A percentile compares a stretch with the other conserved stretches of the same genome.
Conservation (phyloP, 2,329 filamentous ascomycete species). For the Arthrobotrys entomopaga region DNA sequence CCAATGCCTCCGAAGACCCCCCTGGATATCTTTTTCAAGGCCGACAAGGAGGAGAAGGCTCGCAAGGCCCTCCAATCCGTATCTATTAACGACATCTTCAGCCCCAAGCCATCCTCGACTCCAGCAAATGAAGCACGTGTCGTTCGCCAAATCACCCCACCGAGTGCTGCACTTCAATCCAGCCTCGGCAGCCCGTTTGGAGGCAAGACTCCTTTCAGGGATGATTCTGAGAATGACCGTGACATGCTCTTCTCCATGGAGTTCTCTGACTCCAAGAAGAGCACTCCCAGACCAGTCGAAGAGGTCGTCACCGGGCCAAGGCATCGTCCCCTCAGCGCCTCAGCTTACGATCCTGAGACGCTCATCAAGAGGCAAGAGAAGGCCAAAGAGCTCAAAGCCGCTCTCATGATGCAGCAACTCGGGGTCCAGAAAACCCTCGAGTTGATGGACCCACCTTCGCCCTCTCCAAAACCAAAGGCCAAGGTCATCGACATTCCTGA, state of each 20-base stretch:
- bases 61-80: conserved; percentile 60
- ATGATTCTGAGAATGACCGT: conserved; percentile 39
- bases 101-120: conserved; percentile 55
- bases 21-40: conserved; percentile 88
- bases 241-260: conserved; percentile 50
- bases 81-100: conserved; percentile 51
- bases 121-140: conserved; percentile 47
- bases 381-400: conserved; percentile 46
- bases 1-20: conserved; percentile 64
- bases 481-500: conserved; percentile 10
- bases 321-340: conserved; percentile 43
- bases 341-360: conserved; percentile 46
- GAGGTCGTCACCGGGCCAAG: conserved; percentile 45
- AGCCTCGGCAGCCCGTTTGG: conserved; percentile 47
- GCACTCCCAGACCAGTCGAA: conserved; percentile 28
- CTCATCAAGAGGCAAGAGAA: conserved; percentile 50
- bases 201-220: conserved; percentile 23
- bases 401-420: conserved; percentile 34
- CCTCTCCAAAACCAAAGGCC: conserved; percentile 36
- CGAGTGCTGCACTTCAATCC: conserved; percentile 41
- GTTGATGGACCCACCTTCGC: conserved; percentile 31
- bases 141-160: conserved; percentile 46
- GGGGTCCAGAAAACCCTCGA: conserved; percentile 17
- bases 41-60: conserved; percentile 81
- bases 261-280: conserved; percentile 44